These are phyloP conservation scores for Lactarius deliciosus DNA, from an alignment of 768 basidiomycete species.

Conservation along the genomic window DNA sequence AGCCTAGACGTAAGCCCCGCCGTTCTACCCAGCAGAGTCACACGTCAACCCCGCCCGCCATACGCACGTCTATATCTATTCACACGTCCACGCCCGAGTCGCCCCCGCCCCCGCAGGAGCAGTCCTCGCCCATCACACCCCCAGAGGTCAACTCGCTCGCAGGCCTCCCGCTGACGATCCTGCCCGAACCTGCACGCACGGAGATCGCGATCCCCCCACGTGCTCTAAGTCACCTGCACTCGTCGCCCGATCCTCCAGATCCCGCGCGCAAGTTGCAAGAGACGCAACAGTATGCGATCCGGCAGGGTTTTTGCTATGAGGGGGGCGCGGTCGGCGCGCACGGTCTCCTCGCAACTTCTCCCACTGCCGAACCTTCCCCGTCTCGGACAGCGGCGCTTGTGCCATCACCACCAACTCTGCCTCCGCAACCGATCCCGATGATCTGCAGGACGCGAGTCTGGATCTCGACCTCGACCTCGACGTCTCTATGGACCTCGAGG, in stretches of 20 bases:
- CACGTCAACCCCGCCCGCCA: background rate
- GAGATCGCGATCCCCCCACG: conserved; percentile 10
- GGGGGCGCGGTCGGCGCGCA: conserved; percentile 19
- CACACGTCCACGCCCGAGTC: background rate
- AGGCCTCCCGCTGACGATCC: conserved; percentile 13
- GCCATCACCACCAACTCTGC: background rate
- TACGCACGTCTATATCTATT: background rate
- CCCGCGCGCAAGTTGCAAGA: too few species aligned
- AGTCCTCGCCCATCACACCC: background rate
- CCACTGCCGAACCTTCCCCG: background rate
- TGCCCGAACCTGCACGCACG: conserved; percentile 1
- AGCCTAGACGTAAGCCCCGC: background rate
- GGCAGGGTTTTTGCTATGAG: conserved; percentile 3
- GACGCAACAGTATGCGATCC: too few species aligned
- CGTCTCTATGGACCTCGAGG: background rate
- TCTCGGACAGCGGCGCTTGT: background rate
- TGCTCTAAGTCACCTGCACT: conserved; percentile 10
- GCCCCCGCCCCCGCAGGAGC: background rate
- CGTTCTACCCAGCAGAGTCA: background rate
- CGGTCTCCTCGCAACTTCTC: conserved; percentile 21
- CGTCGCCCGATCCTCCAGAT: background rate
- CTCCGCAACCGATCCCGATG: background rate
- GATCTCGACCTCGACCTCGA: background rate
- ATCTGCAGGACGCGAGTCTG: background rate
- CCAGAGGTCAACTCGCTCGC: background rate